Evolutionary conservation across 208 protist genomes (phyloP).

Genomic region (Zelonia costaricensis): DNA sequence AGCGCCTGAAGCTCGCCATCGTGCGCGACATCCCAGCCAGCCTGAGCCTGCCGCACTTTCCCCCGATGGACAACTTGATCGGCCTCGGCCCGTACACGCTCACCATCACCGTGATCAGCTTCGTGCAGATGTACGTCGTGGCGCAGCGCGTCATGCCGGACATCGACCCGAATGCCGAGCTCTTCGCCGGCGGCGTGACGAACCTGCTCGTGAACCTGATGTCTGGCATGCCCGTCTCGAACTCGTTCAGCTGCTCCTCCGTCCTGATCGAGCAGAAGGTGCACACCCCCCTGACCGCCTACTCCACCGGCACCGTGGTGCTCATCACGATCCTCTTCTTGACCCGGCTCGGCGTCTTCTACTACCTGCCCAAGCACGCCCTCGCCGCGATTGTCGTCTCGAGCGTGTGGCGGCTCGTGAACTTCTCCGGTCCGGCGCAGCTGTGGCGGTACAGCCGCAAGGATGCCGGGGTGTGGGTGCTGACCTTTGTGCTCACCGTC

Average conservation of each 20-base stretch:
- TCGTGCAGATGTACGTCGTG: slow-evolving; percentile 66
- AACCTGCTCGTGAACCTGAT: slow-evolving; percentile 53
- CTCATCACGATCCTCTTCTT: slow-evolving; percentile 50
- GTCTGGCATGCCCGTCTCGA: slow-evolving; percentile 50
- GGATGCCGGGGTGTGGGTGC: slow-evolving; percentile 56
- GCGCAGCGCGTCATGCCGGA: slow-evolving; percentile 48
- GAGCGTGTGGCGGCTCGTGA: slow-evolving; percentile 51
- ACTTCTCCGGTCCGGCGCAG: slow-evolving; percentile 38
- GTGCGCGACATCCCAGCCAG: slow-evolving; percentile 37
- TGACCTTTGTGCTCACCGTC: slow-evolving; percentile 58
- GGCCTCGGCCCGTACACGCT: slow-evolving; percentile 58
- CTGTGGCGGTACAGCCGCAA: slow-evolving; percentile 54
- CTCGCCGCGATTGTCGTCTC: slow-evolving; percentile 53
- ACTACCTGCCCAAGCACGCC: slow-evolving; percentile 61
- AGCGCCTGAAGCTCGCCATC: slow-evolving; percentile 28
- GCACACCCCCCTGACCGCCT: slow-evolving; percentile 44
- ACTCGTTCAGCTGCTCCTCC: slow-evolving; percentile 59
- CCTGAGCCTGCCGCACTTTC: slow-evolving; percentile 33
- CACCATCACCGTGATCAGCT: slow-evolving; percentile 56
- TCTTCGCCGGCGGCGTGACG: slow-evolving; percentile 47
- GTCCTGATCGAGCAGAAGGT: slow-evolving; percentile 52
- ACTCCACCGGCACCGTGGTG: slow-evolving; percentile 35
- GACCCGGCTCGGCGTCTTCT: slow-evolving; percentile 50
- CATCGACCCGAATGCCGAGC: slow-evolving; percentile 52
- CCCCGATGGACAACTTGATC: slow-evolving; percentile 42